A percentile compares a stretch with the other conserved stretches of the same genome.
These are phyloP conservation scores for Plectosphaerella sp. DNA, from an alignment of 2,329 filamentous ascomycete genomes.

Conservation along the genomic window DNA sequence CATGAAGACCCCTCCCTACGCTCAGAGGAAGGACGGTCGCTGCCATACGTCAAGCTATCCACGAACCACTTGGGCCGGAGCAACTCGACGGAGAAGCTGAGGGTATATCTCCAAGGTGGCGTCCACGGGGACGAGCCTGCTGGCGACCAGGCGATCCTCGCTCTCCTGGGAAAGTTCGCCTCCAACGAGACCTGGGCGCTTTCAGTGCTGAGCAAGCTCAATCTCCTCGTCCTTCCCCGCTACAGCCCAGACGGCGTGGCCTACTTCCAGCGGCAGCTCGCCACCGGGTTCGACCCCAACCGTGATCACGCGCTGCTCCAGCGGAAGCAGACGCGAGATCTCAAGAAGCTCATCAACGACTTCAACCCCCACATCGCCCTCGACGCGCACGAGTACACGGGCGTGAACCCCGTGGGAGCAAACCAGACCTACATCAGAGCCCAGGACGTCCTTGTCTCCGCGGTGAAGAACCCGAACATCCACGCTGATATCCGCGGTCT, in stretches of 20 bases:
- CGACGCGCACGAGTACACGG: slow-evolving; percentile 9
- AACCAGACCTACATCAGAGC: slow-evolving; percentile 1
- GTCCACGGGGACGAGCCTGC: slow-evolving; percentile 7
- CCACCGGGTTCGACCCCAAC: slow-evolving; percentile 6
- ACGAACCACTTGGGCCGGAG: not conserved
- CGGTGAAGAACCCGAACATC: slow-evolving; percentile 7
- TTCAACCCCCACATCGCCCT: slow-evolving; percentile 7
- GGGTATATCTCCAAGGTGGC: slow-evolving; percentile 6
- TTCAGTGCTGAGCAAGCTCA: slow-evolving; percentile 3
- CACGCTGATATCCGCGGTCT: slow-evolving; percentile 3
- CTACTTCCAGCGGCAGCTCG: slow-evolving; percentile 8
- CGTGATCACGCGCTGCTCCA: slow-evolving; percentile 6
- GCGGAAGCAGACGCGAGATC: slow-evolving; percentile 4
- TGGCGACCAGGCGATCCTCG: slow-evolving; percentile 5
- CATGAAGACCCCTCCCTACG: slow-evolving; percentile 8
- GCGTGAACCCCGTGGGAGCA: slow-evolving; percentile 1
- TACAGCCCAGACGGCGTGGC: slow-evolving; percentile 24
- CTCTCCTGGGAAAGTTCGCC: slow-evolving; percentile 6
- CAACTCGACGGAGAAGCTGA: slow-evolving; percentile 5
- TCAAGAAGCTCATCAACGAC: slow-evolving; percentile 4
- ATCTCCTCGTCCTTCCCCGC: slow-evolving; percentile 5
- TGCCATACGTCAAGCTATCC: slow-evolving; percentile 14
- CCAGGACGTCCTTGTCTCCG: slow-evolving; percentile 4
- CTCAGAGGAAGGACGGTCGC: slow-evolving; percentile 16
- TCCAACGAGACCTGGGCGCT: slow-evolving; percentile 4